Base-by-base conservation (phyloP, 2,329 filamentous ascomycete species). In the Aspergillus cejpii region DNA sequence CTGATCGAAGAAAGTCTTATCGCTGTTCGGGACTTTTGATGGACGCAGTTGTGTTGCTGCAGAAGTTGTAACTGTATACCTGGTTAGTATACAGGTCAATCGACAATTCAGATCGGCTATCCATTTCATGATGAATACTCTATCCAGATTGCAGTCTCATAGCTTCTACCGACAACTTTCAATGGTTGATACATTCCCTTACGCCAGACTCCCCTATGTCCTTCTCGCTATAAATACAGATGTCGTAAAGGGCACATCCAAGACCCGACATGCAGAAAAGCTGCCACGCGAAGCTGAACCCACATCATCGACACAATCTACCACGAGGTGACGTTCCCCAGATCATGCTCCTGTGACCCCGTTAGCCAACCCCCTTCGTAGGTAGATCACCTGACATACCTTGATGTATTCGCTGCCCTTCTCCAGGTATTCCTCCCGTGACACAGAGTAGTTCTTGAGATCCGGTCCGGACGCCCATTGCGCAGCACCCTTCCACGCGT, bases 381-480 rank as follows among this genome's bases (percentile, higher is more conserved):
- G 7, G 15, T 8, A n/a, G 12, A 20, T 37, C 24, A 33, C 6
- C 19, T 6, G 7, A 50, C 57, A 50, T 59, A 70, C 89, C 80
- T 94, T 95, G 64, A 97, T 78, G 72, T 97, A 97, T 57, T 97
- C 91, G 17, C 81, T 76, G 1, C 92, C 92, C 74, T 94, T 96
- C 74, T 98, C 92, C 56, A 80, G 66, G 69, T 88, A 98, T 68
- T 97, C 92, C 54, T 84, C 84, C 57, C 78, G 81, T 1, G 83
- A 85, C 33, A 98, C 78, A 49, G 81, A 84, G 3, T 81, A 80
- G 27, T 71, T 67, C 62, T 76, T 80, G 69, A 82, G 82, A 41
- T 75, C 72, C 15, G 75, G 74, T 11, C 64, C 58, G 12, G 62
- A 67, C 29, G 84, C 85, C 91, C 92, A 98, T 50, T 79, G 76